Evolutionary conservation across 495 filamentous ascomycete genomes (phyloP).

Genomic region (Thozetella sp.): DNA sequence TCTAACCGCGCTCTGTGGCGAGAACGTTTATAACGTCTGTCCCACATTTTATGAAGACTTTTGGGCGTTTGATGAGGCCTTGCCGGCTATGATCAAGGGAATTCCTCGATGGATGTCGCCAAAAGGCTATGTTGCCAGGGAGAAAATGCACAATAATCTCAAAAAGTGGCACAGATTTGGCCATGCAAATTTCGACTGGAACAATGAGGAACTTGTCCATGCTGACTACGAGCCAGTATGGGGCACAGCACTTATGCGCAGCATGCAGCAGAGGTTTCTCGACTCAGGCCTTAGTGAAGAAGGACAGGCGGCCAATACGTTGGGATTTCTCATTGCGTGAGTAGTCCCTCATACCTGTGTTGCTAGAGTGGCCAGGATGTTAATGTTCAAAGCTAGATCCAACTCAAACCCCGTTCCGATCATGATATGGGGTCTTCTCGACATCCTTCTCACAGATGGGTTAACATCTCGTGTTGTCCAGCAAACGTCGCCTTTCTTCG

Average conservation of each 20-base stretch:
- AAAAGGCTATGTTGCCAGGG: slow-evolving; percentile 12
- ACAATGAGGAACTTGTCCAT: slow-evolving; percentile 8
- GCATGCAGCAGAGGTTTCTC: slow-evolving; percentile 5
- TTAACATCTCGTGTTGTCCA: slow-evolving; percentile 10
- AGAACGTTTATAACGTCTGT: slow-evolving; percentile 15
- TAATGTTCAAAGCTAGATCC: no score
- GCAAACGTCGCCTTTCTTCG: slow-evolving; percentile 10
- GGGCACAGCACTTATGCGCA: slow-evolving; percentile 19
- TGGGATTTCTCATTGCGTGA: slow-evolving; percentile 26
- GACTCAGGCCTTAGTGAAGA: slow-evolving; percentile 7
- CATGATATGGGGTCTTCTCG: slow-evolving; percentile 19
- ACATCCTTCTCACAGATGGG: slow-evolving; percentile 7
- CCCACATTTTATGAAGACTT: slow-evolving; percentile 19
- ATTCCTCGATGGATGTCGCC: slow-evolving; percentile 21
- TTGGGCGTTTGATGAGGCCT: slow-evolving; percentile 17
- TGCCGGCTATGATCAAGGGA: slow-evolving; percentile 9
- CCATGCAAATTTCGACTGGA: slow-evolving; percentile 3
- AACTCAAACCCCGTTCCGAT: slow-evolving; percentile 22
- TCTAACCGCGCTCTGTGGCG: slow-evolving; percentile 21
- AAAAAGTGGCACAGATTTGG: slow-evolving; percentile 17
- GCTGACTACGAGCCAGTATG: slow-evolving; percentile 21
- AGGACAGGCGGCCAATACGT: slow-evolving; percentile 11
- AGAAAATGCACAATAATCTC: slow-evolving; percentile 11
- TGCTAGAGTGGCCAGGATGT: no score
- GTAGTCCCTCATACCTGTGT: no score